Percentiles rank a stretch among this genome's conserved stretches.
Evolutionary conservation across 257 asterid genomes (phyloP).

Genomic region (Forsythia suspensa): DNA sequence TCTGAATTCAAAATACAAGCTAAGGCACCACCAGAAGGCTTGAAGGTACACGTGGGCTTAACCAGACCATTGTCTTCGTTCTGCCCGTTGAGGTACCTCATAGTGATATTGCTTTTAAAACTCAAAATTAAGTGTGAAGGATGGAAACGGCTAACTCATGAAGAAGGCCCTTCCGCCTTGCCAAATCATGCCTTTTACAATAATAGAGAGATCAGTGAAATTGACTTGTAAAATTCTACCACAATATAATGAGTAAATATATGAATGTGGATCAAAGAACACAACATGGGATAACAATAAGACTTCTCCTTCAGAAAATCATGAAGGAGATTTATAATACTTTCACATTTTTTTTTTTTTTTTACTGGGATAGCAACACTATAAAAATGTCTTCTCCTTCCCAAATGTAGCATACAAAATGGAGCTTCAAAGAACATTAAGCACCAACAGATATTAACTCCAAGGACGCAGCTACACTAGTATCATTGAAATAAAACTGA

Average conservation of each 20-base stretch:
- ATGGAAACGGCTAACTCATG: constrained; percentile 28
- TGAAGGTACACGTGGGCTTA: constrained; percentile 39
- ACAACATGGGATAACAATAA: constrained; percentile 1
- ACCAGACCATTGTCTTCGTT: constrained; percentile 43
- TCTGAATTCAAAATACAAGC: constrained; percentile 92
- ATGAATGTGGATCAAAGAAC: constrained; percentile 7
- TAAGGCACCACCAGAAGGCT: constrained; percentile 71
- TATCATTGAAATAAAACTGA: constrained; percentile 1
- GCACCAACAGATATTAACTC: not conserved
- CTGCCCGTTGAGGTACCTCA: constrained; percentile 53
- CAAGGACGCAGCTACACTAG: not conserved
- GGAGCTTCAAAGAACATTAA: not conserved
- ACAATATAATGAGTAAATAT: not conserved
- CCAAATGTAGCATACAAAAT: not conserved
- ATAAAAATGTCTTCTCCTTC: not conserved
- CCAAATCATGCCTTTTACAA: constrained; percentile 24
- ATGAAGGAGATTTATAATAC: not conserved
- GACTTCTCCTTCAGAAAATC: not conserved
- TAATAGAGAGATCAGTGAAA: constrained; percentile 12
- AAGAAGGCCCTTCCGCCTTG: constrained; percentile 28
- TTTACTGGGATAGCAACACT: not conserved
- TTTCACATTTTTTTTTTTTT: too few relatives aligned
- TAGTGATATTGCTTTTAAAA: constrained; percentile 33
- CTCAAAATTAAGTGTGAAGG: constrained; percentile 26
- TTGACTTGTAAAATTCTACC: constrained; percentile 8